A percentile compares a stretch with the other conserved stretches of the same genome.
Evolutionary conservation across 2,329 filamentous ascomycete genomes (phyloP).

Genomic region (Chaetomium sp.): DNA sequence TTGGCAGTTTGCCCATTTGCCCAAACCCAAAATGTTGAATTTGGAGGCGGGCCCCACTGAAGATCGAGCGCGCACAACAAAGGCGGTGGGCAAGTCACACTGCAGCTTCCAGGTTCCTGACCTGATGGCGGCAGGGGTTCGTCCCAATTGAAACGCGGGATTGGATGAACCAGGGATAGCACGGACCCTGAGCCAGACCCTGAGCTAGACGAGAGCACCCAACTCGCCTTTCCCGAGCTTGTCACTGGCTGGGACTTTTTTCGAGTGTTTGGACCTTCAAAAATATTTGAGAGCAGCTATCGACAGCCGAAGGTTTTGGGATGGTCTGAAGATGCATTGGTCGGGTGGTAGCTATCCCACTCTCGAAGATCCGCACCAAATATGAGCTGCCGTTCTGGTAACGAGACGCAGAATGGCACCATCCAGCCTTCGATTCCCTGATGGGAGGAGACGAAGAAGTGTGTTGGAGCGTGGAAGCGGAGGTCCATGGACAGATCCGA

Average conservation of each 20-base stretch:
- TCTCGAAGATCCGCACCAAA: background rate
- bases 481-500: background rate
- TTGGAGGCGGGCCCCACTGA: slow-evolving; percentile 29
- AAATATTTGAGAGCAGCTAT: background rate
- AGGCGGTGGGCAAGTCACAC: slow-evolving; percentile 28
- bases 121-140: slow-evolving; percentile 2
- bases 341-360: too few species aligned
- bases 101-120: slow-evolving; percentile 16
- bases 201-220: background rate
- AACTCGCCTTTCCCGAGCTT: background rate
- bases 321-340: background rate
- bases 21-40: slow-evolving; percentile 33
- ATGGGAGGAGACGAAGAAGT: background rate
- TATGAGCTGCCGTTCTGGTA: background rate
- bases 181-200: slow-evolving; percentile 2
- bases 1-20: slow-evolving; percentile 24
- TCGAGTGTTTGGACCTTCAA: background rate
- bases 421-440: background rate
- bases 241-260: background rate
- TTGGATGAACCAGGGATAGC: slow-evolving; percentile 20
- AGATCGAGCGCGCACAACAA: slow-evolving; percentile 24
- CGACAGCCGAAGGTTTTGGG: background rate
- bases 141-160: slow-evolving; percentile 20
- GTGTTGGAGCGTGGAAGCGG: background rate
- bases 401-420: slow-evolving; percentile 1